These are phyloP conservation scores for Arthrinium puccinioides DNA, from an alignment of 2,329 filamentous ascomycete species.

Conservation along the genomic window DNA sequence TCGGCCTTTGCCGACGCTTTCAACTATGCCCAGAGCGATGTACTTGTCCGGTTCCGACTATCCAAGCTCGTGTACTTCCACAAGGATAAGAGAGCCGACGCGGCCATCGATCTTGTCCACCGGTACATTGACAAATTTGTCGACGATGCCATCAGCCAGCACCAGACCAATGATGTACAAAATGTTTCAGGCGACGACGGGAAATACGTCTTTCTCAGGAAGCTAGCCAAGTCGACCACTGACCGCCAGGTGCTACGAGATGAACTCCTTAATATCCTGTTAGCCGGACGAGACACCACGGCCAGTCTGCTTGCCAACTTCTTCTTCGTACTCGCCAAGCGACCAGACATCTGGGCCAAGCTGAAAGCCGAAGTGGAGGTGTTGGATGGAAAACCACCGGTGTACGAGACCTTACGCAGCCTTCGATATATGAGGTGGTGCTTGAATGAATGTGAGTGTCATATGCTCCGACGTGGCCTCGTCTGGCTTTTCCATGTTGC, in stretches of 20 bases:
- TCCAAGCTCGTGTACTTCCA: background rate
- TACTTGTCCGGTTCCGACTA: background rate
- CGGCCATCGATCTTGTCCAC: conserved; percentile 15
- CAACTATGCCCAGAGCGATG: conserved; percentile 1
- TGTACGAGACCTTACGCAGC: background rate
- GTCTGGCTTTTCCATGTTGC: background rate
- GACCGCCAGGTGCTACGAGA: background rate
- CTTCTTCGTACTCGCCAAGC: background rate
- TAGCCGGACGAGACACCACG: background rate
- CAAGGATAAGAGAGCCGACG: conserved; percentile 6
- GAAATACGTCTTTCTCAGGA: background rate
- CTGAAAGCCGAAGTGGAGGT: background rate
- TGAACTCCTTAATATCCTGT: background rate
- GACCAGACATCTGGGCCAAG: background rate
- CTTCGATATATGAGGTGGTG: background rate
- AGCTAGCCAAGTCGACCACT: background rate
- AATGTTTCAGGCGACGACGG: background rate
- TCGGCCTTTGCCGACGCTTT: conserved; percentile 2
- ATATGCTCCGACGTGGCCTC: background rate
- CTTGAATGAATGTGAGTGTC: background rate
- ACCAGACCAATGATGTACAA: conserved; percentile 25
- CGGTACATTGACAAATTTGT: conserved; percentile 9
- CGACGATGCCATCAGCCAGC: conserved; percentile 20
- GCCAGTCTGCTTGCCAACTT: conserved; percentile 8
- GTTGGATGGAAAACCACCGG: background rate